A percentile compares a stretch with the other conserved stretches of the same genome.
These are phyloP conservation scores for Polyporus tsugae DNA, from an alignment of 1,284 basidiomycete genomes.

Conservation along the genomic window DNA sequence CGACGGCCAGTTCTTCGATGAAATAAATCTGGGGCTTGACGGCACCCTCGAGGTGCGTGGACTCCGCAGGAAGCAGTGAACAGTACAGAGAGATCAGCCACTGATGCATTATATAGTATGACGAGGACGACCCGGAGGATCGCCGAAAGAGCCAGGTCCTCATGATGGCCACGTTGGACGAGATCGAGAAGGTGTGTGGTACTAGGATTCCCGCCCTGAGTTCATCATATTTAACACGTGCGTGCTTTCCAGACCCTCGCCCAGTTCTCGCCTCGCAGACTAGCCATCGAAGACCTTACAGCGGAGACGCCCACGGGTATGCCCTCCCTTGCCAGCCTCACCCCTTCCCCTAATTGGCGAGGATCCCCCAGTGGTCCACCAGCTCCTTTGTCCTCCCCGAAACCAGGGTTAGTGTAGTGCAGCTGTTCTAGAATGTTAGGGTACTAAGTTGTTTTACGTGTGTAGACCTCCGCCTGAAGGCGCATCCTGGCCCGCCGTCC, in stretches of 20 bases:
- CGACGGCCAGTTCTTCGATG: conserved; percentile 73
- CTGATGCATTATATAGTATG: conserved; percentile 53
- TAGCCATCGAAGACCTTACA: conserved; percentile 57
- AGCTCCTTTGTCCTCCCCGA: conserved; percentile 25
- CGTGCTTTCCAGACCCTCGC: conserved; percentile 58
- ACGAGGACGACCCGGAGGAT: conserved; percentile 74
- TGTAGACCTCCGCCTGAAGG: conserved; percentile 32
- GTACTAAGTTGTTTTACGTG: conserved; percentile 24
- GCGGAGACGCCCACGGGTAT: conserved; percentile 47
- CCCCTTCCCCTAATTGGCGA: conserved; percentile 40
- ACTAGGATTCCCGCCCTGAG: background rate
- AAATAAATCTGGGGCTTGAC: conserved; percentile 71
- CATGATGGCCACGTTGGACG: conserved; percentile 75
- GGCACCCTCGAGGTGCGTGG: conserved; percentile 40
- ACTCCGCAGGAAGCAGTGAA: background rate
- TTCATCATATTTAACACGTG: background rate
- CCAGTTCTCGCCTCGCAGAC: conserved; percentile 71
- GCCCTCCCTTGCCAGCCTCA: conserved; percentile 37
- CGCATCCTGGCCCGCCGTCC: conserved; percentile 49
- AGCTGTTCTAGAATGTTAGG: conserved; percentile 27
- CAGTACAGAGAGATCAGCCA: conserved; percentile 6
- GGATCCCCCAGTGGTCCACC: conserved; percentile 16
- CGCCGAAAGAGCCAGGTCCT: conserved; percentile 73
- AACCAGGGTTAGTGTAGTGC: conserved; percentile 33
- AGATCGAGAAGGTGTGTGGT: conserved; percentile 70